These are phyloP conservation scores for Talaromyces funiculosus DNA, from an alignment of 2,329 filamentous ascomycete genomes.

Conservation along the genomic window DNA sequence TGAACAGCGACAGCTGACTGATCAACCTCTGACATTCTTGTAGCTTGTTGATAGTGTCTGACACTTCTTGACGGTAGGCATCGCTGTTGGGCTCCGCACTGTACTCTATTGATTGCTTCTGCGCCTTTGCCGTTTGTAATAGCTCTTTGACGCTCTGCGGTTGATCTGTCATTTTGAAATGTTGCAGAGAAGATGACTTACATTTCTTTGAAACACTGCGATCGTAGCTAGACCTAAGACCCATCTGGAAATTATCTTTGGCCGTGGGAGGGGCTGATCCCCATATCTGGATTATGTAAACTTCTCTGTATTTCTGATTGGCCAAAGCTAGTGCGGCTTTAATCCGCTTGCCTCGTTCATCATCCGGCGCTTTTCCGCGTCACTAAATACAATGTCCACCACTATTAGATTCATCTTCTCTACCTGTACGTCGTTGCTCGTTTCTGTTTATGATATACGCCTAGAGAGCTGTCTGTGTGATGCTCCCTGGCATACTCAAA, in stretches of 20 bases:
- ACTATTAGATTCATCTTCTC: not conserved
- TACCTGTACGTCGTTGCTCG: not conserved
- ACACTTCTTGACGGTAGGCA: slow-evolving; percentile 62
- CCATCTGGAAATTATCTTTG: not conserved
- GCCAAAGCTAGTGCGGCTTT: not conserved
- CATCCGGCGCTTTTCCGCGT: not conserved
- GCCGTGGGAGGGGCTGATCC: not conserved
- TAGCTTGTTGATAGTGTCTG: slow-evolving; percentile 63
- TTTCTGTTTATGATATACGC: not conserved
- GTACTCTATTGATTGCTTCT: slow-evolving; percentile 54
- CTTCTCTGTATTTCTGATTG: not conserved
- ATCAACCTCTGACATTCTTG: slow-evolving; percentile 66
- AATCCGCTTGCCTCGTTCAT: not conserved
- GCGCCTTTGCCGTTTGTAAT: slow-evolving; percentile 51
- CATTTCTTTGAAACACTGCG: not conserved
- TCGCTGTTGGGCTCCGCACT: slow-evolving; percentile 61
- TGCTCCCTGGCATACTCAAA: not conserved
- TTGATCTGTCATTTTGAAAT: slow-evolving; percentile 38
- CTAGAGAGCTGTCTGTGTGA: not conserved
- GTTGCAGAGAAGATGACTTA: not conserved
- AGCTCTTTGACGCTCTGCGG: slow-evolving; percentile 51
- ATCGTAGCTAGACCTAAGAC: not conserved
- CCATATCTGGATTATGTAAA: not conserved
- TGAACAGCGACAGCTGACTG: slow-evolving; percentile 73
- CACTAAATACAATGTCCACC: not conserved